phyloP scores from a whole-genome alignment of 164 flowering plant species.

The Magnolia officinalis region DNA sequence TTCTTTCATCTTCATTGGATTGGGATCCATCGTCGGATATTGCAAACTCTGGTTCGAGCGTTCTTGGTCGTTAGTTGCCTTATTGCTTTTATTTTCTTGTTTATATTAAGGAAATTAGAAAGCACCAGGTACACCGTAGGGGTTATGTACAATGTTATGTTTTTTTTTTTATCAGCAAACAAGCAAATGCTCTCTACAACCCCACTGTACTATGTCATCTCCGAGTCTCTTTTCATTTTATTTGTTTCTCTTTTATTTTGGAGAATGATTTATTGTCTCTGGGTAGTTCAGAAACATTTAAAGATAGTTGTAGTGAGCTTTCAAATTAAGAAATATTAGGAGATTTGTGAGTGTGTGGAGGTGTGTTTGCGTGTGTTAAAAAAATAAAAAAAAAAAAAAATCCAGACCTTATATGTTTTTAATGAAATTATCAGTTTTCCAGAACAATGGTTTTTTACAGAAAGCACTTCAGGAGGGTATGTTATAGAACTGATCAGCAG shows the following conservation, averaged over 20 bases:
- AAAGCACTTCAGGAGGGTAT: too few species aligned
- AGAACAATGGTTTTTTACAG: too few species aligned
- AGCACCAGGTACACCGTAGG: neutral
- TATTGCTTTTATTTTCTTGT: neutral
- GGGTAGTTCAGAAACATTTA: neutral
- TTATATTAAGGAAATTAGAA: neutral
- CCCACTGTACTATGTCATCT: neutral
- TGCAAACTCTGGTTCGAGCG: constrained; percentile 32
- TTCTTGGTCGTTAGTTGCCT: constrained; percentile 13
- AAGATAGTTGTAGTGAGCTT: too few species aligned
- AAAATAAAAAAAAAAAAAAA: too few species aligned
- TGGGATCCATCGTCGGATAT: constrained; percentile 63
- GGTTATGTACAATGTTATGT: neutral
- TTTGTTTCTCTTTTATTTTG: neutral
- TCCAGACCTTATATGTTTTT: too few species aligned
- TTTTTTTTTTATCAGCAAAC: neutral
- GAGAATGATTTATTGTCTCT: neutral
- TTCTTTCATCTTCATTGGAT: constrained; percentile 53
- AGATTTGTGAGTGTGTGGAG: too few species aligned
- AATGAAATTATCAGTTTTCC: too few species aligned
- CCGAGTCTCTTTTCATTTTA: neutral
- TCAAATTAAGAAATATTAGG: too few species aligned
- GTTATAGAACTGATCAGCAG: too few species aligned
- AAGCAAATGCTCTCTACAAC: neutral
- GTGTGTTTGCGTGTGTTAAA: too few species aligned